phyloP scores from a whole-genome alignment of 2,329 filamentous ascomycete species.

The Alternaria sp. region DNA sequence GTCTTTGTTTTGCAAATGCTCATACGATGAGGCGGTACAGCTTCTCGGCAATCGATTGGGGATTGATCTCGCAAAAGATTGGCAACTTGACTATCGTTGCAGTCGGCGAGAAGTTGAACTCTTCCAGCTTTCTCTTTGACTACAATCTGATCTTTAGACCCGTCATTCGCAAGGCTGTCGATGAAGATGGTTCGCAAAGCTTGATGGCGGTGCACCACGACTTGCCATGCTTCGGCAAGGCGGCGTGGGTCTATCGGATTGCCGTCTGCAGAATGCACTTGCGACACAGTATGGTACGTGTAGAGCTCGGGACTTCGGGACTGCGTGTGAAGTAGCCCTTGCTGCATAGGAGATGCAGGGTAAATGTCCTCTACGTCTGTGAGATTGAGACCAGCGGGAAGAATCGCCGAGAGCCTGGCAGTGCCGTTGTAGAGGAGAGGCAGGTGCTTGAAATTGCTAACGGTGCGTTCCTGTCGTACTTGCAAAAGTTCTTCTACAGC shows the following conservation, averaged over 20 bases:
- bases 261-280: constrained; percentile 36
- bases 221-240: constrained; percentile 47
- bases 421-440: constrained; percentile 45
- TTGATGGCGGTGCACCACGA: constrained; percentile 47
- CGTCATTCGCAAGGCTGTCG: constrained; percentile 46
- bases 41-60: constrained; percentile 40
- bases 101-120: constrained; percentile 37
- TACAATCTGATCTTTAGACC: constrained; percentile 46
- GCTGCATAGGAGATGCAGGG: constrained; percentile 45
- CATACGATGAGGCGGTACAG: constrained; percentile 56
- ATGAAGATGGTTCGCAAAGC: constrained; percentile 46
- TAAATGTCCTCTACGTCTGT: constrained; percentile 43
- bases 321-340: constrained; percentile 43
- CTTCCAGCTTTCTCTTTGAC: constrained; percentile 40
- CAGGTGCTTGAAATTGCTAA: constrained; percentile 44
- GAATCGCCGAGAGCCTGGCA: constrained; percentile 28
- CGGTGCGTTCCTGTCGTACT: constrained; percentile 35
- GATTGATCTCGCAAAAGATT: constrained; percentile 31
- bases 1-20: constrained; percentile 55
- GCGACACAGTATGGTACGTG: constrained; percentile 42
- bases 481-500: constrained; percentile 44
- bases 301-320: constrained; percentile 43
- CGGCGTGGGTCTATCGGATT: constrained; percentile 33
- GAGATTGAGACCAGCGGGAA: constrained; percentile 33
- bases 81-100: constrained; percentile 31